phyloP scores from a whole-genome alignment of 1,284 basidiomycete genomes.

The Ceratobasidium theobromae region DNA sequence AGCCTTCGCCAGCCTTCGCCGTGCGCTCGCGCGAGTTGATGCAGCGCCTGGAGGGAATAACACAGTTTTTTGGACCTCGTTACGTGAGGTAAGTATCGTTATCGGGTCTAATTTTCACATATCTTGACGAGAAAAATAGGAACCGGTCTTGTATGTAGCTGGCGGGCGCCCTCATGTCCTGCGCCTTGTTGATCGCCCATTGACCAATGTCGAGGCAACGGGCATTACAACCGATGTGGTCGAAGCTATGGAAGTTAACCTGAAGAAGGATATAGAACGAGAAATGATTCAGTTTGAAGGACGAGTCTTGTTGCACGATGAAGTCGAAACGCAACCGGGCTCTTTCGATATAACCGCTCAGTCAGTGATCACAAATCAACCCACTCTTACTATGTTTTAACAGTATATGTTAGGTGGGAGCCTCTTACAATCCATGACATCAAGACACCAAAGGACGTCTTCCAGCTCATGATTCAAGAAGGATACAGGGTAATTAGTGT shows the following conservation, averaged over 20 bases:
- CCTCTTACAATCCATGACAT: conserved; percentile 82
- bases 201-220: conserved; percentile 95
- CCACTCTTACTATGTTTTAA: not conserved
- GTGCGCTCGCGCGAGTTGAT: conserved; percentile 78
- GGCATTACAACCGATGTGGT: conserved; percentile 92
- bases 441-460: conserved; percentile 90
- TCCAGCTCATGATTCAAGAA: conserved; percentile 68
- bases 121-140: too few species aligned
- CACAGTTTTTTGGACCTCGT: conserved; percentile 84
- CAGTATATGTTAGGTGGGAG: conserved; percentile 62
- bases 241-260: conserved; percentile 86
- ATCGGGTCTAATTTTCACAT: too few species aligned
- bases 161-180: conserved; percentile 86
- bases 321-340: conserved; percentile 90
- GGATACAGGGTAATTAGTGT: conserved; percentile 64
- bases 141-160: conserved; percentile 91
- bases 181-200: conserved; percentile 83
- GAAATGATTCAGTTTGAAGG: conserved; percentile 78
- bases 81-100: conserved; percentile 71
- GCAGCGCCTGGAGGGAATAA: conserved; percentile 73
- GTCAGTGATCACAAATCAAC: not conserved
- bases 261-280: conserved; percentile 87
- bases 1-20: conserved; percentile 61
- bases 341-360: conserved; percentile 84
- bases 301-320: conserved; percentile 90